These are phyloP conservation scores for Sporormia fimetaria DNA, from an alignment of 495 filamentous ascomycete species.

Conservation along the genomic window DNA sequence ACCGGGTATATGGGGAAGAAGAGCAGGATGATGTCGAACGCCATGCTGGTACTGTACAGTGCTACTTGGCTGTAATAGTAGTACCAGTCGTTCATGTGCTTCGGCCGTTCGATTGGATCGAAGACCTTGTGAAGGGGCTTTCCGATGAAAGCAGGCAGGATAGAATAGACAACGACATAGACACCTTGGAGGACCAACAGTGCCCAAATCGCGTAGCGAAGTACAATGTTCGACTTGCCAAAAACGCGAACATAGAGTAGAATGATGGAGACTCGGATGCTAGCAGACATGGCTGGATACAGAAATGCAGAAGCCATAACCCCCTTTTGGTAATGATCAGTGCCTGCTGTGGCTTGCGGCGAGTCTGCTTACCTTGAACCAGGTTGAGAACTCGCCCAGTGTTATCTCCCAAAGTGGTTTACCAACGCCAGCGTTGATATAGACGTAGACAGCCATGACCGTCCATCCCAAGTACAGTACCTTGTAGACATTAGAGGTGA, in stretches of 20 bases:
- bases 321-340: constrained; percentile 6
- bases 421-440: constrained; percentile 24
- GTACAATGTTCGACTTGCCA: not conserved
- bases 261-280: constrained; percentile 23
- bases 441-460: constrained; percentile 20
- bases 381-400: constrained; percentile 20
- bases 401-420: constrained; percentile 30
- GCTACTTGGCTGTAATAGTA: constrained; percentile 13
- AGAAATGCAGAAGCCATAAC: constrained; percentile 10
- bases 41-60: constrained; percentile 24
- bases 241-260: constrained; percentile 25
- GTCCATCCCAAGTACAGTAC: constrained; percentile 23
- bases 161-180: constrained; percentile 18
- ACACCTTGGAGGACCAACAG: constrained; percentile 17
- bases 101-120: constrained; percentile 6
- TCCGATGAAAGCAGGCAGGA: constrained; percentile 22
- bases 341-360: not conserved
- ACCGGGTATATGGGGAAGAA: constrained; percentile 26
- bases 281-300: constrained; percentile 23
- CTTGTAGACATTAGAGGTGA: constrained; percentile 7
- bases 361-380: constrained; percentile 18
- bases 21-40: constrained; percentile 24
- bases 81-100: constrained; percentile 5
- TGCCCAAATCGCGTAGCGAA: constrained; percentile 3
- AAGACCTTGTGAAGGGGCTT: constrained; percentile 15